Evolutionary conservation across 768 basidiomycete species (phyloP).

Genomic region (Rhodotorula graminis): DNA sequence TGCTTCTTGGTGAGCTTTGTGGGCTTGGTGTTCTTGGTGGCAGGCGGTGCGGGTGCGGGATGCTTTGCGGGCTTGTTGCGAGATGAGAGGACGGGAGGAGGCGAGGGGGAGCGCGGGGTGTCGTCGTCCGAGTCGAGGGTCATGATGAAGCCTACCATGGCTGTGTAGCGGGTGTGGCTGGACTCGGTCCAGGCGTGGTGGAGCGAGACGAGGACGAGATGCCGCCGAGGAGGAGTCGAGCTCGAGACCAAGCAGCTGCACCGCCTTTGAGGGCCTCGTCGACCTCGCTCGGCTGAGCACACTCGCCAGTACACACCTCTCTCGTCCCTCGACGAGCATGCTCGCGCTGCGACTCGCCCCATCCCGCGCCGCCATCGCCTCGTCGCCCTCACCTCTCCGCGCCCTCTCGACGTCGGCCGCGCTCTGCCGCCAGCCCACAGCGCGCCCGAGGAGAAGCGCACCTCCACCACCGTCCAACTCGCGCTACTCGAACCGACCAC

Average conservation of each 20-base stretch:
- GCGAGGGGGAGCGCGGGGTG: background rate
- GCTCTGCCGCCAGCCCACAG: too few relatives aligned
- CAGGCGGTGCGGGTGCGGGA: background rate
- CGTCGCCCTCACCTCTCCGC: too few relatives aligned
- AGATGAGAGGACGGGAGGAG: background rate
- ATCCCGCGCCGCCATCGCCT: too few relatives aligned
- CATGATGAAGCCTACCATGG: constrained; percentile 38
- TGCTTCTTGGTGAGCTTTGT: constrained; percentile 9
- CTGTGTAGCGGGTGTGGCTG: background rate
- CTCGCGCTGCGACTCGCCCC: too few relatives aligned
- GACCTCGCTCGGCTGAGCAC: too few relatives aligned
- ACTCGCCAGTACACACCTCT: too few relatives aligned
- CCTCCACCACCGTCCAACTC: too few relatives aligned
- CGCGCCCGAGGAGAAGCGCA: too few relatives aligned
- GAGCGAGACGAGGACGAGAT: background rate
- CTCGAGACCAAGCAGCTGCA: background rate
- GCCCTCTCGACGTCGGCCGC: too few relatives aligned
- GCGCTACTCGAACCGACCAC: too few relatives aligned
- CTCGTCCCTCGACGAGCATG: too few relatives aligned
- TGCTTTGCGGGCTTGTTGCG: background rate
- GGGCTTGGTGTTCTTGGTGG: constrained; percentile 1
- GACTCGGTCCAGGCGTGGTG: background rate
- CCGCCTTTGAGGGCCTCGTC: too few relatives aligned
- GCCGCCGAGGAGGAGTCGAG: background rate
- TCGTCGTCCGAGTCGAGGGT: constrained; percentile 44